These are phyloP conservation scores for Leavenworthia alabamica DNA, from an alignment of 345 rosid genomes.

Conservation along the genomic window DNA sequence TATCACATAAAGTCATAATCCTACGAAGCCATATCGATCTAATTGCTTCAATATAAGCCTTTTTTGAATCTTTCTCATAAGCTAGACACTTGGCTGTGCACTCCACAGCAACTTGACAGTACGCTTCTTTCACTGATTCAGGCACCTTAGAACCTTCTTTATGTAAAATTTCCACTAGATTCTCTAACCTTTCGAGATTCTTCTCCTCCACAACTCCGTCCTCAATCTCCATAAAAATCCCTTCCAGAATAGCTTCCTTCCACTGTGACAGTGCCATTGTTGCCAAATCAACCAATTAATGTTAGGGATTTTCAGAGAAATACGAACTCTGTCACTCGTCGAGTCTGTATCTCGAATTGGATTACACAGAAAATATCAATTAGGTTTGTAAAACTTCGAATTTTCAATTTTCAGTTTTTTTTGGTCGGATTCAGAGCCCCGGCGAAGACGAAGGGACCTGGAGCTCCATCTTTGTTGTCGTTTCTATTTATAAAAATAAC, in stretches of 20 bases:
- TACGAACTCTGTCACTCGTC: neutral
- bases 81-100: conserved; percentile 44
- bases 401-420: neutral
- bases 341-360: conserved; percentile 16
- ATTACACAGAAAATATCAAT: neutral
- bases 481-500: neutral
- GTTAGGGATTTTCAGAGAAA: conserved; percentile 9
- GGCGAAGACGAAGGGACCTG: neutral
- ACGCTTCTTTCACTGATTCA: conserved; percentile 48
- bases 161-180: conserved; percentile 36
- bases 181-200: conserved; percentile 42
- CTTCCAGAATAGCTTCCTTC: conserved; percentile 39
- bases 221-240: conserved; percentile 32
- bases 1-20: conserved; percentile 24
- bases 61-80: conserved; percentile 6
- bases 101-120: conserved; percentile 48
- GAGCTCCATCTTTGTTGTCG: neutral
- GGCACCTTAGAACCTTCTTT: conserved; percentile 27
- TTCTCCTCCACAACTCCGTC: conserved; percentile 33
- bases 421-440: neutral
- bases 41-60: conserved; percentile 14
- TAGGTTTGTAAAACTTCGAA: conserved; percentile 12
- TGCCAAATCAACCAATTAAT: conserved; percentile 3
- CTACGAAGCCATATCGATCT: conserved; percentile 44
- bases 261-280: conserved; percentile 30